Base-by-base conservation (phyloP, 768 basidiomycete species). In the Lactarius sanguifluus region DNA sequence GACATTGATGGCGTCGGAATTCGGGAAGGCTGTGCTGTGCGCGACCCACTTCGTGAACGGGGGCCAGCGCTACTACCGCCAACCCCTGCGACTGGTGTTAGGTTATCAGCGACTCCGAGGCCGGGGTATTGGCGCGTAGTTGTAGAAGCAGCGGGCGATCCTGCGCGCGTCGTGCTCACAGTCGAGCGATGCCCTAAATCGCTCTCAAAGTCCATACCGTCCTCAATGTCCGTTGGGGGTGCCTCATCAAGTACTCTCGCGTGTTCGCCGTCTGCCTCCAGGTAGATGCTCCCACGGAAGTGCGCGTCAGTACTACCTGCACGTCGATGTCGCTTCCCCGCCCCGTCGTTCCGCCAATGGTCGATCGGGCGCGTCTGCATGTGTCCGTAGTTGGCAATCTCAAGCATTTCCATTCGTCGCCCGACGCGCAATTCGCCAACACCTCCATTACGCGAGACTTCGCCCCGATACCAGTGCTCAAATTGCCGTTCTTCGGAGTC, bases 391-490 rank as follows among this genome's bases (percentile, higher is more conserved):
- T 88, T 92, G 59, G 91, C 91, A 66, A 93, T 93, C 72, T 93
- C 90, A 62, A 94, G 75, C 92, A 94, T 94, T 76, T 94, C 92
- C 75, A 87, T 81, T 64, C 87, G 82, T 71, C 83, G 81, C 2
- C 85, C 92, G 2, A 93, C 86, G 25, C 88, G 83, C 62, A 92
- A 78, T 75, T 94, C 92, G 58, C 92, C 92, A 13, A 94, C 91
- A n/a, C 92, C 92, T 30, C 92, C 92, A 72, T 94, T 94, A 57
- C 92, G 82, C 15, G 91, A 87, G 5, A 91, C 84, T 70, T 94
- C 92, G 1, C 92, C 92, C 58, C 92, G 87, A 73, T 94, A 94
- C 92, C 92, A 94, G 72, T 94, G 92, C 71, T 94, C 91, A 66
- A 88, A 94, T 0, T 91, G 91, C 16, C 84, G 83, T 73, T 94